Evolutionary conservation across 176 grass and related monocot species (phyloP).

Genomic region (Juncus effusus): DNA sequence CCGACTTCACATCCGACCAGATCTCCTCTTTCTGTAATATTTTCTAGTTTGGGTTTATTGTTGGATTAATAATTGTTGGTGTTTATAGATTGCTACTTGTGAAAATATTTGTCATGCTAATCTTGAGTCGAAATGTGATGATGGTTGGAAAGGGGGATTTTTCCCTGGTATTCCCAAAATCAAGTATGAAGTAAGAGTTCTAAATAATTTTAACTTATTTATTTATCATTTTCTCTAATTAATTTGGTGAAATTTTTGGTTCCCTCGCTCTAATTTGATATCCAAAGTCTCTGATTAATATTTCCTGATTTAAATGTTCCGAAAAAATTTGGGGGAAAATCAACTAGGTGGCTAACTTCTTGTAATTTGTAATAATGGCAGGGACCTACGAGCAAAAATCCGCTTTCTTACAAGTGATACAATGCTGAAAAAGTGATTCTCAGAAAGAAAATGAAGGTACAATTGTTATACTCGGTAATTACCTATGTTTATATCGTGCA

Average conservation of each 20-base stretch:
- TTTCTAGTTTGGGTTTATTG: neutral
- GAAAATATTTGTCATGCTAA: constrained; percentile 55
- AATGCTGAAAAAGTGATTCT: too few species aligned
- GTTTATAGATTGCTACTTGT: constrained; percentile 33
- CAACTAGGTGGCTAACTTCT: too few species aligned
- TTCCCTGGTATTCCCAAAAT: constrained; percentile 70
- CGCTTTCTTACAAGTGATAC: neutral
- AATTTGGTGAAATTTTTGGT: neutral
- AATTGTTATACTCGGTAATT: too few species aligned
- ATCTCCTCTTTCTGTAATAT: too few species aligned
- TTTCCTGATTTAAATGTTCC: neutral
- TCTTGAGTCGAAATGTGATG: constrained; percentile 43
- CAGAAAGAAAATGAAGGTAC: too few species aligned
- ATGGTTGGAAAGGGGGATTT: constrained; percentile 67
- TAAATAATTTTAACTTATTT: neutral
- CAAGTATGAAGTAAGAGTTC: constrained; percentile 69
- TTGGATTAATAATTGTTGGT: neutral
- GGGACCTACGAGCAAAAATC: constrained; percentile 71
- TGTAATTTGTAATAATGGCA: constrained; percentile 13
- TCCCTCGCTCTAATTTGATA: neutral
- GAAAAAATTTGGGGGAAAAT: neutral
- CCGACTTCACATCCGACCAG: too few species aligned
- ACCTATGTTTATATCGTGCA: too few species aligned
- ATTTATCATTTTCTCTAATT: neutral
- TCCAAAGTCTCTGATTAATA: neutral